Conservation (phyloP, 2,329 filamentous ascomycete genomes). For the Fusarium floridanum region DNA sequence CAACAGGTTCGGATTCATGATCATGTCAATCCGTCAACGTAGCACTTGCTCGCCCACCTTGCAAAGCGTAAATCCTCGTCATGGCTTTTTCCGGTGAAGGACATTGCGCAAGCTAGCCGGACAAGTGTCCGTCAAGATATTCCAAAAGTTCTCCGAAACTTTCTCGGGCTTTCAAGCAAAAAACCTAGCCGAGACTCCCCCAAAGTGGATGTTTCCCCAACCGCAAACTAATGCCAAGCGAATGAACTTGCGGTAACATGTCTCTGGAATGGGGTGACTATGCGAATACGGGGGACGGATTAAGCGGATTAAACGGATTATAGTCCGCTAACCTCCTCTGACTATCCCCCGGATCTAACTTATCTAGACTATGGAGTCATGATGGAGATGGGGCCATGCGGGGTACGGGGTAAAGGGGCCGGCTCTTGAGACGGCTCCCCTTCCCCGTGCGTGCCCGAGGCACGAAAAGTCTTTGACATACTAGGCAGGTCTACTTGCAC, state of each 20-base stretch:
- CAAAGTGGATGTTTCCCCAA: neutral
- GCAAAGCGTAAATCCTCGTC: neutral
- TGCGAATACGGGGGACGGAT: neutral
- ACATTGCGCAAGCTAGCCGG: neutral
- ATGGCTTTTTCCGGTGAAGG: neutral
- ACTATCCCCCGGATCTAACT: neutral
- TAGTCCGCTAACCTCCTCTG: neutral
- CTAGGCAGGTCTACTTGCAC: neutral
- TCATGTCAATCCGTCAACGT: neutral
- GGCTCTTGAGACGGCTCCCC: neutral
- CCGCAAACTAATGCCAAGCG: neutral
- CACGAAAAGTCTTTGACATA: neutral
- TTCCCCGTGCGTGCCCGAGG: neutral
- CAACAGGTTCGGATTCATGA: neutral
- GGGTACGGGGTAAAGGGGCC: neutral
- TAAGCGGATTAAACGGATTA: neutral
- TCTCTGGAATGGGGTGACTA: neutral
- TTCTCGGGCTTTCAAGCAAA: neutral
- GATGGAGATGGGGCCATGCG: neutral
- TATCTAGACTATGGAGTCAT: neutral
- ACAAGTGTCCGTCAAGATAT: neutral
- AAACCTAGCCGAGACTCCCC: neutral
- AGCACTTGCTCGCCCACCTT: neutral
- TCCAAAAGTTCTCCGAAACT: neutral
- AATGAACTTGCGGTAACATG: neutral